Evolutionary conservation across 345 rosid genomes (phyloP).

Genomic region (Brassica rapa): DNA sequence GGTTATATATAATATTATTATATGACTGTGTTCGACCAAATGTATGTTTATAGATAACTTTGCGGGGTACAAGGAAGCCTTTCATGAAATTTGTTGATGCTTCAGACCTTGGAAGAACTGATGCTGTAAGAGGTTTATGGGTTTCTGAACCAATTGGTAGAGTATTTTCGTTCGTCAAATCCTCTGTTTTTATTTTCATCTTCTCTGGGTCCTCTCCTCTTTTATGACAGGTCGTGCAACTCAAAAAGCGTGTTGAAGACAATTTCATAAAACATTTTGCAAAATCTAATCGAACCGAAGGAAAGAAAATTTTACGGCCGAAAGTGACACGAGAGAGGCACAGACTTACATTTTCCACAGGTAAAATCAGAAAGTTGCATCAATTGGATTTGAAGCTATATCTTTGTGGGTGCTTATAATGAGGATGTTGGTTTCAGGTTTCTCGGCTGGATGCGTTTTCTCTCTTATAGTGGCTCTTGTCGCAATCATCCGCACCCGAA

Average conservation of each 20-base stretch:
- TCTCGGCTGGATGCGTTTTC: constrained; percentile 53
- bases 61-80: too few relatives aligned
- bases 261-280: background rate
- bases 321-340: background rate
- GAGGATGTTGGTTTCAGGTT: constrained; percentile 44
- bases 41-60: too few relatives aligned
- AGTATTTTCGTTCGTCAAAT: too few relatives aligned
- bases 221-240: constrained; percentile 42
- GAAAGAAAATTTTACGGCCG: background rate
- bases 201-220: background rate
- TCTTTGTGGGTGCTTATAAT: background rate
- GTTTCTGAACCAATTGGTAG: too few relatives aligned
- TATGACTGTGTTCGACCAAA: too few relatives aligned
- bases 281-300: background rate
- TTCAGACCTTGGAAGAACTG: too few relatives aligned
- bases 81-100: too few relatives aligned
- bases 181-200: background rate
- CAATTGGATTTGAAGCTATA: background rate
- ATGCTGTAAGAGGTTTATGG: too few relatives aligned
- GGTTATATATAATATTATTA: too few relatives aligned
- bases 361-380: background rate
- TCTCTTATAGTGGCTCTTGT: constrained; percentile 52
- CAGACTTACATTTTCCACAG: background rate
- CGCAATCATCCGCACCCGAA: constrained; percentile 35
- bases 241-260: background rate